Percentiles rank a stretch among this genome's conserved stretches.
Conservation (phyloP, 495 filamentous ascomycete genomes). For the Lasiosphaeris hirsuta region DNA sequence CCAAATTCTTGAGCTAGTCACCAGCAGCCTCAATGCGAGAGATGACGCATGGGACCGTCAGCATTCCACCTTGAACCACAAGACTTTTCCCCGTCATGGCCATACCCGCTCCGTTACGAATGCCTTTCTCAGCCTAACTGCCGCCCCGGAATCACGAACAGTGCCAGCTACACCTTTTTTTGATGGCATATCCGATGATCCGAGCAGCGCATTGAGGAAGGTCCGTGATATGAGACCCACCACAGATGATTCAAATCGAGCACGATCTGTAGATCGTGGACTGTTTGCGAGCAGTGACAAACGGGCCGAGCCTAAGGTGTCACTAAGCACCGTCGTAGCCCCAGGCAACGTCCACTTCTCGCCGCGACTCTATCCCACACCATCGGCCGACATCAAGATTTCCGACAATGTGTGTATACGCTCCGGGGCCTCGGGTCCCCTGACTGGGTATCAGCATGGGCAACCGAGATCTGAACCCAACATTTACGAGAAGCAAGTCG, state of each 20-base stretch:
- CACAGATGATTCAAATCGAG: constrained; percentile 42
- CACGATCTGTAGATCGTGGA: constrained; percentile 56
- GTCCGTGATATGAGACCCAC: constrained; percentile 46
- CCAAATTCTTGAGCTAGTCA: constrained; percentile 36
- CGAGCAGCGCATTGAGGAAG: constrained; percentile 37
- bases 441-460: constrained; percentile 37
- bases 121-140: constrained; percentile 43
- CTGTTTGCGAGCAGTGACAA: constrained; percentile 55
- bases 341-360: constrained; percentile 59
- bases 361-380: constrained; percentile 33
- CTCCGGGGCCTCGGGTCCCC: constrained; percentile 32
- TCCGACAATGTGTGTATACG: constrained; percentile 14
- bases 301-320: constrained; percentile 61
- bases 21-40: constrained; percentile 33
- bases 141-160: constrained; percentile 37
- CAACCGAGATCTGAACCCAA: constrained; percentile 47
- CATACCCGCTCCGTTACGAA: constrained; percentile 53
- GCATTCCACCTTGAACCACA: constrained; percentile 13
- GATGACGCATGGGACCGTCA: constrained; percentile 45
- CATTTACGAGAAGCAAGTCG: constrained; percentile 38
- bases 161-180: constrained; percentile 47
- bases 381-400: constrained; percentile 30
- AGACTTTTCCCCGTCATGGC: constrained; percentile 30
- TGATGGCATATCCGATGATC: constrained; percentile 41
- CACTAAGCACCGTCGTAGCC: constrained; percentile 59